Percentiles rank a stretch among this genome's conserved stretches.
Conservation (phyloP, 2,329 filamentous ascomycete species). For the Helotiales sp. region DNA sequence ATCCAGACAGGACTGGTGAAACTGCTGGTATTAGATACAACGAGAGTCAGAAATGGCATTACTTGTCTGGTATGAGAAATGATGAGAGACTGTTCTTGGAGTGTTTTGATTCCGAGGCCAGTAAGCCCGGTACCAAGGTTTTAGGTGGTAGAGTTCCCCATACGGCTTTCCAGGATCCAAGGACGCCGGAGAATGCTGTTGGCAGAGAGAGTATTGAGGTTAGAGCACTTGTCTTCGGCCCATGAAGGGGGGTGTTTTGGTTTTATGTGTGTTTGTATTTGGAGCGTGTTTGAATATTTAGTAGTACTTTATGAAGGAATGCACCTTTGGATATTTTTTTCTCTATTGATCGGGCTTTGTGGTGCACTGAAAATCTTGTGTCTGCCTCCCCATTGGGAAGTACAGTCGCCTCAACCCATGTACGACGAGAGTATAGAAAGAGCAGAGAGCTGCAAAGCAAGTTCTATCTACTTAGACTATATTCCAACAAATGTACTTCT, state of each 20-base stretch:
- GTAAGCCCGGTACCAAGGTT: constrained; percentile 55
- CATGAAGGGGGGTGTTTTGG: neutral
- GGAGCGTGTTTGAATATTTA: neutral
- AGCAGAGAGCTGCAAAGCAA: too few relatives aligned
- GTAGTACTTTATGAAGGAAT: neutral
- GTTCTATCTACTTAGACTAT: too few relatives aligned
- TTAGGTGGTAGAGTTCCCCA: constrained; percentile 56
- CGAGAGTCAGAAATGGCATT: constrained; percentile 43
- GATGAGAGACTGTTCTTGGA: constrained; percentile 43
- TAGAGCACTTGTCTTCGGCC: constrained; percentile 75
- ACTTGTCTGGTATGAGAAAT: constrained; percentile 43
- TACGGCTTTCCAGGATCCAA: constrained; percentile 75
- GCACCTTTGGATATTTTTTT: too few relatives aligned
- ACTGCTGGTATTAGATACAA: constrained; percentile 43
- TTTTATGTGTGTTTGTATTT: neutral
- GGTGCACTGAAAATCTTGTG: too few relatives aligned
- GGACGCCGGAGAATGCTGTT: constrained; percentile 71
- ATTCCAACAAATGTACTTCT: too few relatives aligned
- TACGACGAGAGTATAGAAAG: too few relatives aligned
- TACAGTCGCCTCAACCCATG: too few relatives aligned
- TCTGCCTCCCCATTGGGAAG: too few relatives aligned
- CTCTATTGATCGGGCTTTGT: too few relatives aligned
- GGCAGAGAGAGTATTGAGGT: constrained; percentile 90
- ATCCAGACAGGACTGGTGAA: constrained; percentile 41
- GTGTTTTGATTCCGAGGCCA: constrained; percentile 46